phyloP scores from a whole-genome alignment of 352 stramenopile species.

The Aphanomyces cochlioides region DNA sequence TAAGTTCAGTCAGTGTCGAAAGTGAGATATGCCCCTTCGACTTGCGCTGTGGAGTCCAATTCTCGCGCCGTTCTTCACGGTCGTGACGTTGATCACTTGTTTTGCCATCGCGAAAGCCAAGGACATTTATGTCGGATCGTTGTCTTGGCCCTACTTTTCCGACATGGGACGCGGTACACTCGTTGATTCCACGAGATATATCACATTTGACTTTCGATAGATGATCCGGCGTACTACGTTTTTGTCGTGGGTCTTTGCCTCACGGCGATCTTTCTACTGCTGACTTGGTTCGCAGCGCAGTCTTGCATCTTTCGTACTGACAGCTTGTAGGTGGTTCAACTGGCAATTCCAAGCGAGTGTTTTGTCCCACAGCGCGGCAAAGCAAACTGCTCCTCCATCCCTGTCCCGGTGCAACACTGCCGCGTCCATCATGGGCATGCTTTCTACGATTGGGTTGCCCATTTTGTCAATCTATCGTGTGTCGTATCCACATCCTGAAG shows the following conservation, averaged over 20 bases:
- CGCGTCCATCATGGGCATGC: constrained; percentile 28
- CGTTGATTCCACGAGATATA: constrained; percentile 2
- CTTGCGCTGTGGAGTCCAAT: constrained; percentile 25
- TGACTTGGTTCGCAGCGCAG: constrained; percentile 37
- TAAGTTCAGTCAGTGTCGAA: too few relatives aligned
- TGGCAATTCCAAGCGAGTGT: constrained; percentile 44
- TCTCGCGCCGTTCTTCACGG: constrained; percentile 40
- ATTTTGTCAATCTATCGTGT: constrained; percentile 35
- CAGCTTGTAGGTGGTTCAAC: constrained; percentile 38
- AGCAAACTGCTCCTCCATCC: constrained; percentile 32
- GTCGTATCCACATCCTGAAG: constrained; percentile 16
- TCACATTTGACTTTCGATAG: constrained; percentile 29
- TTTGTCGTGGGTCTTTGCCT: constrained; percentile 52
- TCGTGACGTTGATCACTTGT: constrained; percentile 50
- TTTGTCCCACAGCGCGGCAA: constrained; percentile 33
- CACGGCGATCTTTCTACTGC: constrained; percentile 41
- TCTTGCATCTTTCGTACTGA: not conserved
- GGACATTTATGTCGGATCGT: constrained; percentile 49
- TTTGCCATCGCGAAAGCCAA: constrained; percentile 56
- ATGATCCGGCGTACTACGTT: constrained; percentile 57
- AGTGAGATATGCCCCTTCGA: too few relatives aligned
- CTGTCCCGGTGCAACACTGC: constrained; percentile 29
- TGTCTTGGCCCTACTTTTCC: constrained; percentile 59
- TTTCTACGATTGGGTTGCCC: constrained; percentile 49
- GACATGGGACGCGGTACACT: constrained; percentile 52